Evolutionary conservation across 2,329 filamentous ascomycete species (phyloP), one percentile per base, ranked within the genome.

Genomic region (Cordyceps sp.): DNA sequence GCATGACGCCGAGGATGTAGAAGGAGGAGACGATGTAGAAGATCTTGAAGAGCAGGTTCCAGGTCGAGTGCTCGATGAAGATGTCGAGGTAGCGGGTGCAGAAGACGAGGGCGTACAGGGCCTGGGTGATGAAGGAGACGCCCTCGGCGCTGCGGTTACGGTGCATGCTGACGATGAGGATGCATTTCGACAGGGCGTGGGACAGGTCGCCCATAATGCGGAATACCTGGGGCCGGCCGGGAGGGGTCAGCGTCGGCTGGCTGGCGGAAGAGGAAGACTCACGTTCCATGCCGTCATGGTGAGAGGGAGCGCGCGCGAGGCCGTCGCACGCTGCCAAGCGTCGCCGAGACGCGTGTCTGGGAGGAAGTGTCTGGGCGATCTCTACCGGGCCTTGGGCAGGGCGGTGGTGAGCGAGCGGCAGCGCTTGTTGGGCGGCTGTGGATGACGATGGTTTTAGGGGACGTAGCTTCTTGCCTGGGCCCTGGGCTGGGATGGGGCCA

Each of bases 131-230:
- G 49, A 93, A 74, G 17, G 85, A 93, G 38, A 94, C 80, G 37
- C 86, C 84, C 64, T 93, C 85, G 30, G 85, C 80, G 52, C 80
- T 90, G 49, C 71, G 71, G 50, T 94, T 93, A 42, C 72, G 71
- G 57, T 93, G 84, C 46, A 94, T 93, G 34, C 85, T 76, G 61
- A 77, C 81, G 58, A 94, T 84, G 45, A 94, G 68, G 49, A 94
- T 90, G 53, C 77, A 73, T 67, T 93, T 94, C 35, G 85, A 90
- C 30, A 74, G 64, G 29, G 83, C 72, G 52, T 96, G 88, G 46
- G 80, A 83, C 45, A 88, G 56, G 53, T 96, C 88, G 50, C 73
- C 88, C 45, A 84, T 54, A 47, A 92, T 69, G 47, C 84, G 81
- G 57, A 93, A 73, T 45, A 69, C 40, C 69, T 73, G 30, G 25